Base-by-base conservation (phyloP, 768 basidiomycete species). In the Tulasnella sp. region DNA sequence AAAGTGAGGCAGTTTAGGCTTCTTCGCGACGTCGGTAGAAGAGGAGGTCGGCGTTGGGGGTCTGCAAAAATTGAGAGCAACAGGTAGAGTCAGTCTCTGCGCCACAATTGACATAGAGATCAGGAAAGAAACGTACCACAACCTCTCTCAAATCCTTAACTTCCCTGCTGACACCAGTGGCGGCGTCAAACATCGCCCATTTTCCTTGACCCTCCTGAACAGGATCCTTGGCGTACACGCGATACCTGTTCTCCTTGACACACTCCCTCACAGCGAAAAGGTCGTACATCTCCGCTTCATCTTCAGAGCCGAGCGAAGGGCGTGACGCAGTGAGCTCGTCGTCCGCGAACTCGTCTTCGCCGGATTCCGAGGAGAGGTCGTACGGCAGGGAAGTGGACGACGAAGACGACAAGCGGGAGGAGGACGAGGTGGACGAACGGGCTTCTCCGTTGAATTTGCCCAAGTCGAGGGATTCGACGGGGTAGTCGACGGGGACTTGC, bases 1-100 rank as follows among this genome's bases (percentile, higher is more conserved):
- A 40, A 25, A 34, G 40, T 25, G 25, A 58, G 54, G 22, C 11
- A 11, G 25, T 64, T 64, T 64, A 64, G 14, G 52, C 52, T 38
- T 58, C 31, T 67, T 54, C 58, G 58, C 58, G 58, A 64, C 73
- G 52, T 14, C 73, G 45, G 64, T 74, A 74, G 52, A 74, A 74
- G 52, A 74, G 73, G 31, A 74, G 45, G 36, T 74, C 73, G 52
- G 73, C 73, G 54, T 74, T 34, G 38, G 73, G 73, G 31, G 73
- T 74, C 73, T 74, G 54, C 42, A 52, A n/a, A n/a, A n/a, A 34
- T 31, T 17, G 29, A 19, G 29, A 22, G 9, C 29, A 71, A 71
- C 37, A 70, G n/a, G n/a, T n/a, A 71, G 0, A 6, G 2, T 38
- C 42, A 71, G 38, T 34, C 15, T 9, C 15, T 17, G 58, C 6